Evolutionary conservation across 176 grass and related monocot species (phyloP), one percentile per base, ranked within the genome.

Genomic region (Avena sativa): DNA sequence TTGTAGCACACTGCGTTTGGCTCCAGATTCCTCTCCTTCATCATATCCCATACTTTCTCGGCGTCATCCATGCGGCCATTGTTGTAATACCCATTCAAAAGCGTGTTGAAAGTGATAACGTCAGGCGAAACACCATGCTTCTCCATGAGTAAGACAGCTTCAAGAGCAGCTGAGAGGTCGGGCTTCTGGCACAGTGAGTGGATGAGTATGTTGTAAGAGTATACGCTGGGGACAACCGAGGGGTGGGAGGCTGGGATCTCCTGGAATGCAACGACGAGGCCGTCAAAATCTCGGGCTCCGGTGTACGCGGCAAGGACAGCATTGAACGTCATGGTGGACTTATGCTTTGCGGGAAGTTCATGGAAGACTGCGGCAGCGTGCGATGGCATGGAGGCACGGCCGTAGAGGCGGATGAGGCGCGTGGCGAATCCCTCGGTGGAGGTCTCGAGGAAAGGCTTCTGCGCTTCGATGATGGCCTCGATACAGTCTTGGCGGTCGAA

Each of bases 191-290:
- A 93, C 25, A 84, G 56, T 0, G 57, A 79, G 0, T 8, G 32
- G 56, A 97, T 88, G 28, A 94, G 78, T 23, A 91, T 89, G 85
- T 92, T 97, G 87, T 94, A 94, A 64, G 90, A 91, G 74, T 40
- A 69, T 0, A 81, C 6, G 13, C 15, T 79, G 14, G 92, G 92
- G 2, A 67, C 40, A 68, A 97, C 30, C 4, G 84, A 66, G 40
- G 88, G 68, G 34, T 90, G 44, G 7, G 87, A 28, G 15, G 23
- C 78, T 14, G 92, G 92, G 23, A 94, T 89, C 51, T 91, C 73
- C 38, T 82, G 8, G 58, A 94, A 93, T 1, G 84, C 55, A 13
- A 48, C 25, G 51, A n/a, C n/a, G 38, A 97, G 46, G 5, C 25
- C 47, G 0, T 75, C 86, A 4, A 80, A n/a, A 3, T 94, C 81